phyloP scores from a whole-genome alignment of 2,329 filamentous ascomycete species.

The Ceratocystis destructans region DNA sequence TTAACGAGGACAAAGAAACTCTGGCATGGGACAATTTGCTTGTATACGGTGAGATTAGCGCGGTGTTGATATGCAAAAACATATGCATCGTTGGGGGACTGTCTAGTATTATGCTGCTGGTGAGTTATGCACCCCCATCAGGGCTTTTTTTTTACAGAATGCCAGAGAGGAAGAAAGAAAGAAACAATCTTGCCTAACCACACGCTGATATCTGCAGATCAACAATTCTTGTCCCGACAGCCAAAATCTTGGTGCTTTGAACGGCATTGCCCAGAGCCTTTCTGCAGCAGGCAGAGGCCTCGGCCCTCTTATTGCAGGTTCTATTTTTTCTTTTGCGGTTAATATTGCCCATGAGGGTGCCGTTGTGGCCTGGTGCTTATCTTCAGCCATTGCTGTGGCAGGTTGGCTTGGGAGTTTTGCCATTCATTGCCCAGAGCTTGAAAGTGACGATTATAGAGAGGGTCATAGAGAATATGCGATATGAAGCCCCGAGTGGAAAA shows the following conservation, averaged over 20 bases:
- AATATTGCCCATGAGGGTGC: slow-evolving; percentile 65
- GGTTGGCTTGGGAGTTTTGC: slow-evolving; percentile 71
- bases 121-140: slow-evolving; percentile 32
- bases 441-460: slow-evolving; percentile 39
- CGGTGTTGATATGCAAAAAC: slow-evolving; percentile 74
- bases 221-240: slow-evolving; percentile 14
- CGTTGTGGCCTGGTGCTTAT: slow-evolving; percentile 71
- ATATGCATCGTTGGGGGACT: slow-evolving; percentile 79
- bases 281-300: slow-evolving; percentile 79
- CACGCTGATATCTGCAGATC: slow-evolving; percentile 1
- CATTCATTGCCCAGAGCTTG: slow-evolving; percentile 50
- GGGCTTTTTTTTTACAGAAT: neutral
- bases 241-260: slow-evolving; percentile 70
- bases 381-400: slow-evolving; percentile 66
- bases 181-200: neutral
- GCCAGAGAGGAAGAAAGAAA: neutral
- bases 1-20: slow-evolving; percentile 30
- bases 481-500: too few species aligned
- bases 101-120: slow-evolving; percentile 75
- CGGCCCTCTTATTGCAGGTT: slow-evolving; percentile 78
- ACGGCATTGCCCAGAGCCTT: slow-evolving; percentile 86
- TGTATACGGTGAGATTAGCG: slow-evolving; percentile 69
- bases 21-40: slow-evolving; percentile 35
- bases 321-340: slow-evolving; percentile 67
- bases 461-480: neutral